phyloP scores from a whole-genome alignment of 1,284 basidiomycete species.

The Limonomyces culmigenus region DNA sequence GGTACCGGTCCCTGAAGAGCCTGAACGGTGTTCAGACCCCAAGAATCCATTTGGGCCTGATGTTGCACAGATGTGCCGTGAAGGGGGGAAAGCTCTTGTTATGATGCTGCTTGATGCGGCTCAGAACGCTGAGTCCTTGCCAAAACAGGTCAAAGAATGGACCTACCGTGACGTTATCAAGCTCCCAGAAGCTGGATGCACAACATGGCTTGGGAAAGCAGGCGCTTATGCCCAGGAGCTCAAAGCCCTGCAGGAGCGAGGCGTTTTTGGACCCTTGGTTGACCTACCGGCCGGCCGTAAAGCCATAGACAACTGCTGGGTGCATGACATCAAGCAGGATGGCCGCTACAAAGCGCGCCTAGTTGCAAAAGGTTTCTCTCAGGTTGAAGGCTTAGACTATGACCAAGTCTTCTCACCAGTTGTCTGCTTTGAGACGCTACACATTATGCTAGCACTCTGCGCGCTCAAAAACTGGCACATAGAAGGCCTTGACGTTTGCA shows the following conservation, averaged over 20 bases:
- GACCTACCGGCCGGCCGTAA: conserved; percentile 7
- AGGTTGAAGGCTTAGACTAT: conserved; percentile 20
- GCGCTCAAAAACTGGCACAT: conserved; percentile 12
- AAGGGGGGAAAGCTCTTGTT: conserved; percentile 6
- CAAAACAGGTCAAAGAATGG: background rate
- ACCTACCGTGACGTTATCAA: background rate
- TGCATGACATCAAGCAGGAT: conserved; percentile 1
- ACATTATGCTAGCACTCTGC: conserved; percentile 14
- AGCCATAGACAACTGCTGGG: conserved; percentile 1
- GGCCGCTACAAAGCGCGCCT: conserved; percentile 17
- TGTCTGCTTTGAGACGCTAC: conserved; percentile 11
- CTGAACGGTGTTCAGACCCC: background rate
- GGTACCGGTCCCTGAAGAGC: background rate
- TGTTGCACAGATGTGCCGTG: conserved; percentile 1
- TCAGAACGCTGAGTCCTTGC: background rate
- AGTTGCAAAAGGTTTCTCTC: conserved; percentile 20
- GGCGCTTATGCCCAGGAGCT: conserved; percentile 7
- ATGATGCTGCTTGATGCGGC: background rate
- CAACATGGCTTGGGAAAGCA: conserved; percentile 7
- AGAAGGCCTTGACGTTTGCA: conserved; percentile 17
- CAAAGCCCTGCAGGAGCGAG: conserved; percentile 3
- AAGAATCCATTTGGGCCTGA: background rate
- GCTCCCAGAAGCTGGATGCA: background rate
- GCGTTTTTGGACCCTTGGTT: conserved; percentile 9
- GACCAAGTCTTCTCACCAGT: conserved; percentile 17